A percentile compares a stretch with the other conserved stretches of the same genome.
Conservation (phyloP, 164 flowering plant species). For the Aristolochia contorta region DNA sequence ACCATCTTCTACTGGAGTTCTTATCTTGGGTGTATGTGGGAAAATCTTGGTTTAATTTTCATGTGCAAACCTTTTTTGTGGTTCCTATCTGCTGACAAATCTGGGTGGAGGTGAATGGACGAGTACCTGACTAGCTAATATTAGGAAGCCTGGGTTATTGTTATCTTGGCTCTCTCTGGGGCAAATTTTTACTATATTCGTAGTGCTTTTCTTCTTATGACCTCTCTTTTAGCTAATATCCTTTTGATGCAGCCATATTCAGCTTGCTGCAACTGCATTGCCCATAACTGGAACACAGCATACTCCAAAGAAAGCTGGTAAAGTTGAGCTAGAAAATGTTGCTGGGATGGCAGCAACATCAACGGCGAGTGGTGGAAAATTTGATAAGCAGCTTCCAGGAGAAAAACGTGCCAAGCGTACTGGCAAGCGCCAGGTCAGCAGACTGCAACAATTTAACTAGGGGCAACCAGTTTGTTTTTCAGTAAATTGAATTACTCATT, state of each 20-base stretch:
- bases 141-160: no score
- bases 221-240: background rate
- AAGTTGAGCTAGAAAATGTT: conserved; percentile 59
- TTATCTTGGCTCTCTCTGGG: no score
- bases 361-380: conserved; percentile 97
- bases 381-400: conserved; percentile 85
- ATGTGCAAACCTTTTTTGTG: no score
- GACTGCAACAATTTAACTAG: background rate
- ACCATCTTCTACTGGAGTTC: no score
- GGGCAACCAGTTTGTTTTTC: background rate
- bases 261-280: conserved; percentile 79
- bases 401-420: conserved; percentile 75
- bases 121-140: no score
- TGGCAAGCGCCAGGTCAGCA: conserved; percentile 73
- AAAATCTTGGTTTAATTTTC: no score
- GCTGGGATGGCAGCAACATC: conserved; percentile 82
- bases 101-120: no score
- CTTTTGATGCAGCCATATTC: conserved; percentile 62
- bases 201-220: background rate
- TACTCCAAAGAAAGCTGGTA: conserved; percentile 52
- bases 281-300: conserved; percentile 77
- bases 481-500: background rate
- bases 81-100: no score
- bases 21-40: no score
- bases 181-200: no score